Evolutionary conservation across 2,329 filamentous ascomycete genomes (phyloP).

Genomic region (Monosporascus sp.): DNA sequence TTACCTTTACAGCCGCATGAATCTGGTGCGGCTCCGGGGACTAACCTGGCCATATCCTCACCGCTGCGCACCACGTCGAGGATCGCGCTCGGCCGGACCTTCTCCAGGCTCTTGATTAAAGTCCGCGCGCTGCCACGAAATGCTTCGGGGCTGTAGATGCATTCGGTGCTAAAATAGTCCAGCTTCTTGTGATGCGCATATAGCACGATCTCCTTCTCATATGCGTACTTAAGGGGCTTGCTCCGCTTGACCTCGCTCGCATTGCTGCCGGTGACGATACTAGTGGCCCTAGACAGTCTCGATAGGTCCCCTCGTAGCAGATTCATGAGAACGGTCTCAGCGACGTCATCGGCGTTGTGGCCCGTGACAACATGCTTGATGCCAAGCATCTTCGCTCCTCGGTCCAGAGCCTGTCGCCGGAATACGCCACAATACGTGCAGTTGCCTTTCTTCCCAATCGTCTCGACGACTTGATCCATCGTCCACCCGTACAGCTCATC

Average conservation of each 20-base stretch:
- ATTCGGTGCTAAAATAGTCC: slow-evolving; percentile 98
- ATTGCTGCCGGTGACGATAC: slow-evolving; percentile 73
- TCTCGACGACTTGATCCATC: slow-evolving; percentile 97
- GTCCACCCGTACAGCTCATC: slow-evolving; percentile 96
- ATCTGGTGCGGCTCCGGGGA: slow-evolving; percentile 53
- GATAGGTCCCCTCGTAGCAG: slow-evolving; percentile 84
- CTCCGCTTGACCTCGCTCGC: slow-evolving; percentile 88
- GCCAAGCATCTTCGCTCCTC: slow-evolving; percentile 78
- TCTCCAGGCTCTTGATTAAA: slow-evolving; percentile 92
- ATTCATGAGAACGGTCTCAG: slow-evolving; percentile 98
- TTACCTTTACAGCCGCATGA: slow-evolving; percentile 42
- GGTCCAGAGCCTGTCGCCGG: slow-evolving; percentile 84
- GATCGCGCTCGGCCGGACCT: slow-evolving; percentile 88
- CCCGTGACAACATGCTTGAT: slow-evolving; percentile 95
- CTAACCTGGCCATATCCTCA: slow-evolving; percentile 91
- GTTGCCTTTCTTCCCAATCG: slow-evolving; percentile 96
- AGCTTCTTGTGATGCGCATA: slow-evolving; percentile 96
- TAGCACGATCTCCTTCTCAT: slow-evolving; percentile 97
- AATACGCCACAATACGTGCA: slow-evolving; percentile 99
- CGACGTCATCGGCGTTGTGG: slow-evolving; percentile 95
- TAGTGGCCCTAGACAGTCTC: slow-evolving; percentile 80
- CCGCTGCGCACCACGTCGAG: slow-evolving; percentile 91
- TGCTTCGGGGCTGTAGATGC: slow-evolving; percentile 95
- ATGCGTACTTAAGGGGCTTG: slow-evolving; percentile 96
- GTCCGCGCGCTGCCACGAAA: slow-evolving; percentile 88